Conservation (phyloP, 2,329 filamentous ascomycete genomes). For the Rutstroemia sp. region DNA sequence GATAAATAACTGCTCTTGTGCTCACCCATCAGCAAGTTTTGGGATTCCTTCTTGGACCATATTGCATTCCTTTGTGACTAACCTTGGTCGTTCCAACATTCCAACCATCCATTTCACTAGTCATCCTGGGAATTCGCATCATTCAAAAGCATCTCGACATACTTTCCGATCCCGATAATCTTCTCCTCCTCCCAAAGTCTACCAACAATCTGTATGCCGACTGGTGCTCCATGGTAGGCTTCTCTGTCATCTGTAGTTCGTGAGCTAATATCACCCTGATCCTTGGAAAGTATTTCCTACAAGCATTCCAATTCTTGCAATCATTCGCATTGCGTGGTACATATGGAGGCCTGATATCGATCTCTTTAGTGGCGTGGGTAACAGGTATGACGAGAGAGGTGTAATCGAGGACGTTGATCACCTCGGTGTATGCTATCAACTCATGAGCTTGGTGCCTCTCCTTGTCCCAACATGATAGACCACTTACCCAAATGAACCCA, state of each 20-base stretch:
- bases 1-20: too few species aligned
- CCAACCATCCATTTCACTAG: not conserved
- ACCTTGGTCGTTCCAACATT: not conserved
- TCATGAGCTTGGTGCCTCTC: not conserved
- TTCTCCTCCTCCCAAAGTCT: constrained; percentile 48
- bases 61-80: too few species aligned
- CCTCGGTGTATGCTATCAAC: constrained; percentile 42
- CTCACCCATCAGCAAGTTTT: too few species aligned
- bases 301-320: constrained; percentile 37
- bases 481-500: constrained; percentile 5
- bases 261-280: constrained; percentile 38
- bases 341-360: constrained; percentile 31
- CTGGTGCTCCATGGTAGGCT: constrained; percentile 37
- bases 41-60: too few species aligned
- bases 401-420: constrained; percentile 58
- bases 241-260: constrained; percentile 36
- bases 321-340: constrained; percentile 37
- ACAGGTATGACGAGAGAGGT: constrained; percentile 48
- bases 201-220: constrained; percentile 47
- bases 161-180: constrained; percentile 34
- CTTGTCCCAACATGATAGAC: too few species aligned
- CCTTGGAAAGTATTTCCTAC: constrained; percentile 37
- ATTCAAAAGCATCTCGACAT: constrained; percentile 19
- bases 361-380: constrained; percentile 37
- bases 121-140: too few species aligned